A percentile compares a stretch with the other conserved stretches of the same genome.
These are phyloP conservation scores for Nicotiana paniculata DNA, from an alignment of 257 asterid species.

Conservation along the genomic window DNA sequence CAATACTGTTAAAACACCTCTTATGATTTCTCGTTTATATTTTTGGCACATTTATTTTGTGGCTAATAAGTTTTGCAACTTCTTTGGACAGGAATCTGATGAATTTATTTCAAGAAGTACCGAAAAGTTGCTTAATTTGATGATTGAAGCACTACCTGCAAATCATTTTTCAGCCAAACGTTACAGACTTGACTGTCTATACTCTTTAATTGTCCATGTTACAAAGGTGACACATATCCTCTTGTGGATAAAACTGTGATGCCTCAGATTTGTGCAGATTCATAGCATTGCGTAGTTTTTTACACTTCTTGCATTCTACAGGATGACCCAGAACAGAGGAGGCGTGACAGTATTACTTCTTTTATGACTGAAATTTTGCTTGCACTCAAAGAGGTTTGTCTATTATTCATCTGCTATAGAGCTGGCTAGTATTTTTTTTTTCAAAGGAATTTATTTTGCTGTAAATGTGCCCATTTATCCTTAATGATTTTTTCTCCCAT, in stretches of 20 bases:
- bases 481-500: background rate
- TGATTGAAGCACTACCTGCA: constrained; percentile 79
- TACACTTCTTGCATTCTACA: constrained; percentile 31
- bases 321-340: constrained; percentile 56
- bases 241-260: constrained; percentile 3
- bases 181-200: constrained; percentile 82
- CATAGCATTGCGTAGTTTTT: background rate
- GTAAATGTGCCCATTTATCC: background rate
- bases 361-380: constrained; percentile 86
- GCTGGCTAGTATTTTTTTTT: background rate
- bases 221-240: constrained; percentile 48
- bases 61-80: constrained; percentile 1
- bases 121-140: constrained; percentile 53
- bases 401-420: background rate
- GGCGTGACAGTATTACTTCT: constrained; percentile 48
- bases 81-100: constrained; percentile 43
- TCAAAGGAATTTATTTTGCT: background rate
- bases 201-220: constrained; percentile 63
- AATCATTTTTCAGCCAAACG: constrained; percentile 94
- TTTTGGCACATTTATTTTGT: background rate
- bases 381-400: constrained; percentile 80
- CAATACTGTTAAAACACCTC: background rate
- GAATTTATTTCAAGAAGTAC: constrained; percentile 60
- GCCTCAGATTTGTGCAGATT: background rate
- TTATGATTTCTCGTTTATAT: background rate